A percentile compares a stretch with the other conserved stretches of the same genome.
phyloP scores from a whole-genome alignment of 257 asterid species.

The Jacaranda copaia region DNA sequence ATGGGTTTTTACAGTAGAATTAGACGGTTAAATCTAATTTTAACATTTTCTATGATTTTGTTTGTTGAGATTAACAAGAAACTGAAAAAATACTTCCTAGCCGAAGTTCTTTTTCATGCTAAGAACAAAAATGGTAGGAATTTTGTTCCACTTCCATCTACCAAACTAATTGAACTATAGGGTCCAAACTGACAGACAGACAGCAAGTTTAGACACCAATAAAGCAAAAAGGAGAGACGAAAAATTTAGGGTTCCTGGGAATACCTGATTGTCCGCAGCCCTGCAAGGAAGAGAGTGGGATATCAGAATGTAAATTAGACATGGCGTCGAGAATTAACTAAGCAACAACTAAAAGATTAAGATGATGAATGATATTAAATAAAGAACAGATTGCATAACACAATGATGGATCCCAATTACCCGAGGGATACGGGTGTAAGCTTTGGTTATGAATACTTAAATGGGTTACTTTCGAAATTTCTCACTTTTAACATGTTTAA shows the following conservation, averaged over 20 bases:
- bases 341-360: constrained; percentile 30
- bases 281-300: constrained; percentile 65
- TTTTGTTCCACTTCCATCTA: not conserved
- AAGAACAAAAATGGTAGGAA: not conserved
- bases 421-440: too few relatives aligned
- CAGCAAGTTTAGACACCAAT: constrained; percentile 11
- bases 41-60: too few relatives aligned
- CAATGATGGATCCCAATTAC: too few relatives aligned
- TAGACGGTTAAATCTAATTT: too few relatives aligned
- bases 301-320: constrained; percentile 31
- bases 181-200: not conserved
- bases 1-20: too few relatives aligned
- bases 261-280: constrained; percentile 97
- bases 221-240: constrained; percentile 27
- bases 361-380: not conserved
- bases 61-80: too few relatives aligned
- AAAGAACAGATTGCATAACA: constrained; percentile 1
- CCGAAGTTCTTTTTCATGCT: too few relatives aligned
- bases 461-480: too few relatives aligned
- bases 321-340: constrained; percentile 13
- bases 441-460: too few relatives aligned
- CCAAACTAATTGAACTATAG: not conserved
- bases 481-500: too few relatives aligned
- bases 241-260: constrained; percentile 5
- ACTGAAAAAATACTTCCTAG: not conserved